A percentile compares a stretch with the other conserved stretches of the same genome.
These are phyloP conservation scores for Collybiopsis confluens DNA, from an alignment of 768 basidiomycete species.

Conservation along the genomic window DNA sequence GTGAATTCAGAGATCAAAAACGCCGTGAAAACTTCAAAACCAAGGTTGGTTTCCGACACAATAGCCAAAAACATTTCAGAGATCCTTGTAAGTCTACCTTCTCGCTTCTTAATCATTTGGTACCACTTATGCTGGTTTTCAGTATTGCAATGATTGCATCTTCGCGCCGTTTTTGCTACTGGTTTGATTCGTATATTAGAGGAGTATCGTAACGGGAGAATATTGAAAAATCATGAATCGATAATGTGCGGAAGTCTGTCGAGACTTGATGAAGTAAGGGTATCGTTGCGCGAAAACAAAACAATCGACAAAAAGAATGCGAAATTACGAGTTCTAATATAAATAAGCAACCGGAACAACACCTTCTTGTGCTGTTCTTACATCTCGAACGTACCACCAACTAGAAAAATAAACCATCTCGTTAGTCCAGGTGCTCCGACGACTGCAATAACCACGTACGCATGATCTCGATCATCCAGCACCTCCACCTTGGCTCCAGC, in stretches of 20 bases:
- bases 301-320: slow-evolving; percentile 29
- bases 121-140: slow-evolving; percentile 8
- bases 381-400: slow-evolving; percentile 93
- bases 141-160: slow-evolving; percentile 26
- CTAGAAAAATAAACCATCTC: slow-evolving; percentile 35
- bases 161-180: too few species aligned
- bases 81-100: slow-evolving; percentile 41
- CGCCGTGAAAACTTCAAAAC: slow-evolving; percentile 83
- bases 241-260: slow-evolving; percentile 2
- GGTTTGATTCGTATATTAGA: slow-evolving; percentile 6
- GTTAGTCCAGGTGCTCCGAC: not conserved
- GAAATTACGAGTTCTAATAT: slow-evolving; percentile 47
- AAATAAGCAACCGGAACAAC: slow-evolving; percentile 91
- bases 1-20: slow-evolving; percentile 79
- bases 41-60: slow-evolving; percentile 71
- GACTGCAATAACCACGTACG: slow-evolving; percentile 44
- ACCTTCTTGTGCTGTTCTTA: slow-evolving; percentile 76
- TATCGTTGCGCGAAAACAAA: slow-evolving; percentile 5
- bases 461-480: slow-evolving; percentile 74
- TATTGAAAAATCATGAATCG: too few species aligned
- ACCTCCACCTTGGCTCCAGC: slow-evolving; percentile 72
- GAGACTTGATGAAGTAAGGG: slow-evolving; percentile 3
- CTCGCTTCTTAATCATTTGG: slow-evolving; percentile 2
- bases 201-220: too few species aligned
- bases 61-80: slow-evolving; percentile 85